phyloP scores from a whole-genome alignment of 1,284 basidiomycete species.

The Trametes polyzona region DNA sequence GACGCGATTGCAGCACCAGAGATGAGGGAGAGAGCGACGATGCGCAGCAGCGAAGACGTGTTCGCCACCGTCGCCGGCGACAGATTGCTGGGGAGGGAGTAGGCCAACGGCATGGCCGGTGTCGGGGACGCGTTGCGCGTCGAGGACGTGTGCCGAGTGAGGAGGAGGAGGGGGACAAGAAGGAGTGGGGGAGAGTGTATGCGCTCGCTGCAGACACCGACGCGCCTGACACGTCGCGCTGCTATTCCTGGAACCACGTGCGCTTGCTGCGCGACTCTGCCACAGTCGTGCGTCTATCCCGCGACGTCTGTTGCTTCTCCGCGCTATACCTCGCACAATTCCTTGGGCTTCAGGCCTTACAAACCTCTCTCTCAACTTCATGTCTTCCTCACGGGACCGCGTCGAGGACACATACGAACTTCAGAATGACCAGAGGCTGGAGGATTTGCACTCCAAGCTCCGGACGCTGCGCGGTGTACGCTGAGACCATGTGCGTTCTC shows the following conservation, averaged over 20 bases:
- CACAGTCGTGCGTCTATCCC: background rate
- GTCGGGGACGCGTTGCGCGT: slow-evolving; percentile 24
- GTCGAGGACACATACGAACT: slow-evolving; percentile 74
- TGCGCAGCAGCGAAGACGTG: slow-evolving; percentile 82
- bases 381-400: slow-evolving; percentile 31
- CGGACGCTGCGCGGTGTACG: slow-evolving; percentile 75
- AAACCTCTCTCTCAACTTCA: no score
- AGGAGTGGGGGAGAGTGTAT: slow-evolving; percentile 3
- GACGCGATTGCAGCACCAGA: slow-evolving; percentile 94
- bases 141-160: slow-evolving; percentile 16
- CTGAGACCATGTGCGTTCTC: slow-evolving; percentile 17
- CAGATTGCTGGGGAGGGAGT: slow-evolving; percentile 68
- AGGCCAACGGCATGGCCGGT: slow-evolving; percentile 64
- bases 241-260: slow-evolving; percentile 28
- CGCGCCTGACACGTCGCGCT: slow-evolving; percentile 33
- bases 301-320: background rate
- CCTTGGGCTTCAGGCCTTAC: no score
- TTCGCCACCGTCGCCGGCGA: slow-evolving; percentile 79
- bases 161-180: slow-evolving; percentile 7
- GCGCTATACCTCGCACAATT: background rate
- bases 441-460: slow-evolving; percentile 80
- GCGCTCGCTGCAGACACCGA: slow-evolving; percentile 3
- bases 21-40: slow-evolving; percentile 86
- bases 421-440: slow-evolving; percentile 82
- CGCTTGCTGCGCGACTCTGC: background rate